These are phyloP conservation scores for Hsuehochloa calcarea DNA, from an alignment of 176 grass and related monocot species.

Conservation along the genomic window DNA sequence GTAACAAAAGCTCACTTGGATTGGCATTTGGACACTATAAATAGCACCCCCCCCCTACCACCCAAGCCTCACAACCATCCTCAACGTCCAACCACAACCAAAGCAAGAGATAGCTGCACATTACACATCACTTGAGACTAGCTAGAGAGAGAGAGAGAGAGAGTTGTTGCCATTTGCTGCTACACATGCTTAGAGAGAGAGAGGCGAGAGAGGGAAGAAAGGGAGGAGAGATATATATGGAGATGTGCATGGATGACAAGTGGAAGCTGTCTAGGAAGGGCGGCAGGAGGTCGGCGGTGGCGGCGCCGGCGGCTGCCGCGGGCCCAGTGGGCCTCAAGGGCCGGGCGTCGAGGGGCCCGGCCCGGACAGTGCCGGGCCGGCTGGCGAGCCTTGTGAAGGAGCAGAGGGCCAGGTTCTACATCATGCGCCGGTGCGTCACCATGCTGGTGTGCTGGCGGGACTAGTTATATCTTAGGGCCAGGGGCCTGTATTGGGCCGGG, in stretches of 20 bases:
- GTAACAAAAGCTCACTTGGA: neutral
- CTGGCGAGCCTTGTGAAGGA: slow-evolving; percentile 57
- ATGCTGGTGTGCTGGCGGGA: slow-evolving; percentile 82
- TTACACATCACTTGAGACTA: neutral
- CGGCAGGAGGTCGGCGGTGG: neutral
- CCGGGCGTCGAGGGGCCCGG: neutral
- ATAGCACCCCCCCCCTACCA: neutral
- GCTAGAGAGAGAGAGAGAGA: neutral
- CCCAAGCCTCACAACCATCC: neutral
- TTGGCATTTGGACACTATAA: slow-evolving; percentile 4
- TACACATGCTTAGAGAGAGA: neutral
- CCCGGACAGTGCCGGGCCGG: slow-evolving; percentile 36
- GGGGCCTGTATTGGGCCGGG: neutral
- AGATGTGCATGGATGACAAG: slow-evolving; percentile 51
- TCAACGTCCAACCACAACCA: neutral
- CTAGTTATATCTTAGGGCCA: neutral
- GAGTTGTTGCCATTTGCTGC: no score
- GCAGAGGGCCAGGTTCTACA: slow-evolving; percentile 87
- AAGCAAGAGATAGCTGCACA: neutral
- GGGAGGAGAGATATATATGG: slow-evolving; percentile 34
- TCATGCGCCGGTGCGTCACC: slow-evolving; percentile 77
- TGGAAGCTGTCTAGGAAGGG: slow-evolving; percentile 46
- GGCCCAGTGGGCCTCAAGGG: neutral
- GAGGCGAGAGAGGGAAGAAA: neutral
- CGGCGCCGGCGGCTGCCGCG: neutral